phyloP scores from a whole-genome alignment of 148 eudicot species.

The Agrostemma githago region DNA sequence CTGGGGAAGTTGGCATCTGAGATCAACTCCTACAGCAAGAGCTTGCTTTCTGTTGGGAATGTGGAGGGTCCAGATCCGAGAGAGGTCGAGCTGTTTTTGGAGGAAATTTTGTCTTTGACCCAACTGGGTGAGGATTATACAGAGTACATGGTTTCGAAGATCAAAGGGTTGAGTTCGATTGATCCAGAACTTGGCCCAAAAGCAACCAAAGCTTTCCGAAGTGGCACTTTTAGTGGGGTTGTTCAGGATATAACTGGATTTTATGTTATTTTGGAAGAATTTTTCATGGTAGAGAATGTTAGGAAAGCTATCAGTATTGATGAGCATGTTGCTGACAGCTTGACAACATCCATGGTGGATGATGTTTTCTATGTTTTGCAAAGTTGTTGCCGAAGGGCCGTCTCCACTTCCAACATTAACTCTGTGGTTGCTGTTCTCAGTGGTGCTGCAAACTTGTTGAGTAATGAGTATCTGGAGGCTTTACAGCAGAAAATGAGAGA shows the following conservation, averaged over 20 bases:
- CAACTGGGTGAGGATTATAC: constrained; percentile 95
- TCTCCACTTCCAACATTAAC: constrained; percentile 80
- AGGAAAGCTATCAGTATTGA: constrained; percentile 93
- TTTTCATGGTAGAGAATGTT: constrained; percentile 97
- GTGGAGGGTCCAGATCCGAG: constrained; percentile 95
- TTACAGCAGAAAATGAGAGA: constrained; percentile 87
- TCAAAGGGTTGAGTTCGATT: constrained; percentile 70
- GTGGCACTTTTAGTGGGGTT: constrained; percentile 77
- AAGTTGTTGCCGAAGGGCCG: constrained; percentile 86
- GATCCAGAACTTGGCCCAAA: constrained; percentile 78
- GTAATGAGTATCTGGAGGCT: constrained; percentile 84
- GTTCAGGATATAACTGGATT: constrained; percentile 81
- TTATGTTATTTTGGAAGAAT: constrained; percentile 88
- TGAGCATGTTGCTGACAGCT: constrained; percentile 76
- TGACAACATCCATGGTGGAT: constrained; percentile 97
- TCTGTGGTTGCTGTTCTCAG: constrained; percentile 79
- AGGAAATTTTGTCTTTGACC: constrained; percentile 76
- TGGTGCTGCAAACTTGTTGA: constrained; percentile 73
- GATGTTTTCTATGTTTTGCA: constrained; percentile 90
- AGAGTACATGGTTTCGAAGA: constrained; percentile 80
- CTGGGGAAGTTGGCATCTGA: constrained; percentile 69
- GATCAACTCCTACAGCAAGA: constrained; percentile 80
- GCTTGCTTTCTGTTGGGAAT: constrained; percentile 62
- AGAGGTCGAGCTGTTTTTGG: constrained; percentile 76
- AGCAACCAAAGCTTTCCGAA: constrained; percentile 82